phyloP scores from a whole-genome alignment of 2,329 filamentous ascomycete species.

The Chaetomium olivaceum region DNA sequence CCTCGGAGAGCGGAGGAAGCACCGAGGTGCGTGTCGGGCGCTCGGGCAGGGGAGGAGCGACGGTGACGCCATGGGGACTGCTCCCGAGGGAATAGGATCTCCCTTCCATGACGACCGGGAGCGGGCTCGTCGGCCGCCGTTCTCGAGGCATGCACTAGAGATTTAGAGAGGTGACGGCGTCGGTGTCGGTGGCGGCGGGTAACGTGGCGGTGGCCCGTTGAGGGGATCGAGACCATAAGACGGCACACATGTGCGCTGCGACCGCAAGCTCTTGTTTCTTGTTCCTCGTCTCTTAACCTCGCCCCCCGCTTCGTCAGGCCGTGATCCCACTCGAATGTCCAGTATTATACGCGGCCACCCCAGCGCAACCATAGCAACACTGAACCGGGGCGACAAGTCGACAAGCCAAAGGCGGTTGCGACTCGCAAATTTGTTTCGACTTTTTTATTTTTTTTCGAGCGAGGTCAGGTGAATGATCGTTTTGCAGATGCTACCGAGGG shows the following conservation, averaged over 20 bases:
- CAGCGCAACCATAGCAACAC: constrained; percentile 26
- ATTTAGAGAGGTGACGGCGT: not conserved
- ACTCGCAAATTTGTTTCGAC: not conserved
- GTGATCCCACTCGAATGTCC: constrained; percentile 24
- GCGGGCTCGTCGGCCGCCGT: constrained; percentile 26
- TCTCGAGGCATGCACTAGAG: constrained; percentile 20
- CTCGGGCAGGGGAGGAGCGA: constrained; percentile 29
- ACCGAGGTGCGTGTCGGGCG: constrained; percentile 24
- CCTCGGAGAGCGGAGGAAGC: constrained; percentile 35
- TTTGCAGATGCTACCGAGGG: constrained; percentile 8
- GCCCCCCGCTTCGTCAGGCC: not conserved
- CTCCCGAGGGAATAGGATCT: constrained; percentile 35
- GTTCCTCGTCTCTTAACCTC: not conserved
- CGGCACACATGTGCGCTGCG: constrained; percentile 17
- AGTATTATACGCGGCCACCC: constrained; percentile 15
- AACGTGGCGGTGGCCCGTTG: constrained; percentile 4
- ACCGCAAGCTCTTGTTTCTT: constrained; percentile 1
- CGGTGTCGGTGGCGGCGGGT: not conserved
- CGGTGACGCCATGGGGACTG: constrained; percentile 22
- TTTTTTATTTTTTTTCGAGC: not conserved
- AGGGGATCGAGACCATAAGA: constrained; percentile 8
- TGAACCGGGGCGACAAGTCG: not conserved
- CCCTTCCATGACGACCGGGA: constrained; percentile 34
- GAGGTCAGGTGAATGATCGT: not conserved
- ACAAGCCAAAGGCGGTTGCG: not conserved